These are phyloP conservation scores for Sutorius eximius DNA, from an alignment of 1,284 basidiomycete genomes.

Conservation along the genomic window DNA sequence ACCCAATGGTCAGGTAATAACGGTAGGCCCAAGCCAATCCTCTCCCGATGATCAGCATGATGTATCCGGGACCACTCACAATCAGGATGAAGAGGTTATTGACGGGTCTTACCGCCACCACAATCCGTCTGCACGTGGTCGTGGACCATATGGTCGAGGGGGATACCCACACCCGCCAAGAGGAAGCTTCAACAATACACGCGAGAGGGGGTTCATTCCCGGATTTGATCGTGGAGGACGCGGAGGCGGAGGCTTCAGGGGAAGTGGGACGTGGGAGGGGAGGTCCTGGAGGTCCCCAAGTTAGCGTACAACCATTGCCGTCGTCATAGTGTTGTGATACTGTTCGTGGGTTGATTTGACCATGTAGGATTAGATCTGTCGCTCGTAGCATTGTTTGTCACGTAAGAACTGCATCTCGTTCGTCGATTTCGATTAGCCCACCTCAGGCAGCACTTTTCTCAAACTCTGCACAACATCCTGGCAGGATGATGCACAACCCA, in stretches of 20 bases:
- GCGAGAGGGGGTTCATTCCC: slow-evolving; percentile 37
- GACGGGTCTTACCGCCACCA: background rate
- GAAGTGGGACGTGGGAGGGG: slow-evolving; percentile 49
- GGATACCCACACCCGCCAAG: slow-evolving; percentile 1
- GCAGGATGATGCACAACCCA: too few relatives aligned
- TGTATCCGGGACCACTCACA: background rate
- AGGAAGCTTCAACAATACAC: slow-evolving; percentile 24
- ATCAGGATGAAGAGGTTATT: slow-evolving; percentile 5
- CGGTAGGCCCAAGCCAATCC: background rate
- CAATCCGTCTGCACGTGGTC: slow-evolving; percentile 5
- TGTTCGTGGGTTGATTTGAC: background rate
- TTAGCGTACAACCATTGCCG: background rate
- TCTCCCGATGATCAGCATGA: background rate
- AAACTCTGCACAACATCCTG: too few relatives aligned
- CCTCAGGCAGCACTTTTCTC: too few relatives aligned
- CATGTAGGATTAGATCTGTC: background rate
- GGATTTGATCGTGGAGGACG: slow-evolving; percentile 42
- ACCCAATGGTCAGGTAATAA: slow-evolving; percentile 8
- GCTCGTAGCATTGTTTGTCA: slow-evolving; percentile 7
- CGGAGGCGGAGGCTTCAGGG: slow-evolving; percentile 44
- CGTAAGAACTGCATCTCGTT: background rate
- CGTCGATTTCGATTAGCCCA: too few relatives aligned
- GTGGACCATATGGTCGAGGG: slow-evolving; percentile 12
- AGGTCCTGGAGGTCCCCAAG: slow-evolving; percentile 22
- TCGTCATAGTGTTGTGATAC: slow-evolving; percentile 3